Evolutionary conservation across 176 grass and related monocot genomes (phyloP).

Genomic region (Carex littledalei): DNA sequence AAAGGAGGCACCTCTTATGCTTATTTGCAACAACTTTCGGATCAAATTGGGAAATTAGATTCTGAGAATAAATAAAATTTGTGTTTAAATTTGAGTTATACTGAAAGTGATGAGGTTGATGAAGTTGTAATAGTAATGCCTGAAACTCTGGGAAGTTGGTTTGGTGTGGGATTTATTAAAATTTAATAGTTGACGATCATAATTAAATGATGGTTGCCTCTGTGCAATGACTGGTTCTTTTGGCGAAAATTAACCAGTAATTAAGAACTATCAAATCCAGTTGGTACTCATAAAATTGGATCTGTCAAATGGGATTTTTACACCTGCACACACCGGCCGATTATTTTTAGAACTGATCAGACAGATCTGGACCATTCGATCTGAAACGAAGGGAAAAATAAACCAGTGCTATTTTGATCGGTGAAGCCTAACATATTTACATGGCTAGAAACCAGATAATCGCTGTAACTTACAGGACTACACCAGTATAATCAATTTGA

Average conservation of each 20-base stretch:
- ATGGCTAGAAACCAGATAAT: no score
- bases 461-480: no score
- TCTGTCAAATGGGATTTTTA: no score
- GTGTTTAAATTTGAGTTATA: no score
- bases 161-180: background rate
- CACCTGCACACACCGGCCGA: no score
- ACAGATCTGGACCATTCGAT: background rate
- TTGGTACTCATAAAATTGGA: background rate
- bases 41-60: no score
- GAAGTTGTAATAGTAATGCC: no score
- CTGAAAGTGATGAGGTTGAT: no score
- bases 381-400: background rate
- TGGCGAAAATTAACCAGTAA: background rate
- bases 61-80: no score
- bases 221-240: background rate
- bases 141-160: background rate
- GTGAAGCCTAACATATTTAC: background rate
- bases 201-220: background rate
- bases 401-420: background rate
- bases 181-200: background rate
- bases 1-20: conserved; percentile 29
- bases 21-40: background rate
- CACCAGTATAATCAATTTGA: no score
- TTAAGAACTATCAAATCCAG: background rate
- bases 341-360: background rate